Conservation (phyloP, 306 rosid genomes). For the Fagus crenata region DNA sequence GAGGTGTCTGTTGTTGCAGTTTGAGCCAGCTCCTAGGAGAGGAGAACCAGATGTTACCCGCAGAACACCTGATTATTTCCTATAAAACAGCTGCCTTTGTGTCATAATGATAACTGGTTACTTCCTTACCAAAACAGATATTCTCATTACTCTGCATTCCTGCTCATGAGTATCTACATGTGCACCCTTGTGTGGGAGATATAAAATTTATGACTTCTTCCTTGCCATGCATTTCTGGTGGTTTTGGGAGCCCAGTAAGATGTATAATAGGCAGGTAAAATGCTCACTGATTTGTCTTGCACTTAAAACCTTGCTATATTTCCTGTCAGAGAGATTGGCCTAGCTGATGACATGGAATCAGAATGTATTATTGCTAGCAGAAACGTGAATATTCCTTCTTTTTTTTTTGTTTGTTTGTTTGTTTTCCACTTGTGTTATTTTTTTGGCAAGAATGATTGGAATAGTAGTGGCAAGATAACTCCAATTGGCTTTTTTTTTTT, state of each 20-base stretch:
- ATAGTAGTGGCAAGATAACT: neutral
- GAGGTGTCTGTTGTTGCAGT: slow-evolving; percentile 46
- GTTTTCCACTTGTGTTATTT: slow-evolving; percentile 11
- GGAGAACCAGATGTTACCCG: slow-evolving; percentile 99
- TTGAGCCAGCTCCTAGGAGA: slow-evolving; percentile 99
- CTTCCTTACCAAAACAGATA: neutral
- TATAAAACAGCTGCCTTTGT: slow-evolving; percentile 48
- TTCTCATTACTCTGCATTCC: slow-evolving; percentile 30
- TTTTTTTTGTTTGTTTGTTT: slow-evolving; percentile 7
- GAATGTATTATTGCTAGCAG: slow-evolving; percentile 52
- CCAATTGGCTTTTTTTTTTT: neutral
- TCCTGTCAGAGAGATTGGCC: slow-evolving; percentile 47
- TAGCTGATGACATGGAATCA: slow-evolving; percentile 39
- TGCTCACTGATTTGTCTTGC: slow-evolving; percentile 48
- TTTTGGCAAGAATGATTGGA: neutral
- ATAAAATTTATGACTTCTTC: slow-evolving; percentile 38
- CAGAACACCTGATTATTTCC: slow-evolving; percentile 97
- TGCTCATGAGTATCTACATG: slow-evolving; percentile 43
- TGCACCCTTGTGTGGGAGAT: slow-evolving; percentile 39
- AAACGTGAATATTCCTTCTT: slow-evolving; percentile 48
- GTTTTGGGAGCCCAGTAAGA: slow-evolving; percentile 48
- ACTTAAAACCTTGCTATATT: slow-evolving; percentile 52
- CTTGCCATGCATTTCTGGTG: slow-evolving; percentile 35
- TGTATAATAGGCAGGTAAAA: slow-evolving; percentile 57
- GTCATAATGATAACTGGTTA: slow-evolving; percentile 19